Percentiles rank a stretch among this genome's conserved stretches.
These are phyloP conservation scores for Alternaria triticimaculans DNA, from an alignment of 2,329 filamentous ascomycete species.

Conservation along the genomic window DNA sequence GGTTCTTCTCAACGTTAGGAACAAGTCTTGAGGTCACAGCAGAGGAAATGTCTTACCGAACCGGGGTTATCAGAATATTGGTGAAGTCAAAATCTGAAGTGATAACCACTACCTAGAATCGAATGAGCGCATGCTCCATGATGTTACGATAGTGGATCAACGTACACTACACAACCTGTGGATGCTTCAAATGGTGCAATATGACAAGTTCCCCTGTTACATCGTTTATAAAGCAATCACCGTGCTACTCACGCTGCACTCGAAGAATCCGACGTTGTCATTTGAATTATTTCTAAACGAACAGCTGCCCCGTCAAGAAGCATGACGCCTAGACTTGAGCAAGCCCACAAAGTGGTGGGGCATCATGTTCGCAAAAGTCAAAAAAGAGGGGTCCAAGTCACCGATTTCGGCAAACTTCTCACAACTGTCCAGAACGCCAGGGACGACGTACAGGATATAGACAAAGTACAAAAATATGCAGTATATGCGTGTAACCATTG, in stretches of 20 bases:
- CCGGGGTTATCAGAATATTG: constrained; percentile 34
- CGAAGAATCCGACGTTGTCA: not conserved
- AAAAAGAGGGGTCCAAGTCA: constrained; percentile 2
- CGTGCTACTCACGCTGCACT: too few relatives aligned
- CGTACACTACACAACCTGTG: constrained; percentile 27
- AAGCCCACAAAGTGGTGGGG: constrained; percentile 6
- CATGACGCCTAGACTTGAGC: constrained; percentile 13
- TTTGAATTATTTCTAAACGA: not conserved
- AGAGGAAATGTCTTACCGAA: constrained; percentile 16
- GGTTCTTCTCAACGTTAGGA: constrained; percentile 18
- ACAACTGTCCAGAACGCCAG: not conserved
- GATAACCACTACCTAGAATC: constrained; percentile 33
- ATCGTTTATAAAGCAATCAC: not conserved
- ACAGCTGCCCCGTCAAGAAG: not conserved
- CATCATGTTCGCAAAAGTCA: not conserved
- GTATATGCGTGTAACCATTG: not conserved
- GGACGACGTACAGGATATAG: not conserved
- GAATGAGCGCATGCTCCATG: constrained; percentile 14
- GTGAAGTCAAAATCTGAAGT: constrained; percentile 32
- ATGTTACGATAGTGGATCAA: not conserved
- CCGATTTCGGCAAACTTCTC: not conserved
- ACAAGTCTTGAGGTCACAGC: not conserved
- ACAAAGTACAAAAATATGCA: not conserved
- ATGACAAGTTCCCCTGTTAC: not conserved
- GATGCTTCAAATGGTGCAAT: constrained; percentile 12